Conservation (phyloP, 140 eudicot genomes). For the Cichorium intybus region DNA sequence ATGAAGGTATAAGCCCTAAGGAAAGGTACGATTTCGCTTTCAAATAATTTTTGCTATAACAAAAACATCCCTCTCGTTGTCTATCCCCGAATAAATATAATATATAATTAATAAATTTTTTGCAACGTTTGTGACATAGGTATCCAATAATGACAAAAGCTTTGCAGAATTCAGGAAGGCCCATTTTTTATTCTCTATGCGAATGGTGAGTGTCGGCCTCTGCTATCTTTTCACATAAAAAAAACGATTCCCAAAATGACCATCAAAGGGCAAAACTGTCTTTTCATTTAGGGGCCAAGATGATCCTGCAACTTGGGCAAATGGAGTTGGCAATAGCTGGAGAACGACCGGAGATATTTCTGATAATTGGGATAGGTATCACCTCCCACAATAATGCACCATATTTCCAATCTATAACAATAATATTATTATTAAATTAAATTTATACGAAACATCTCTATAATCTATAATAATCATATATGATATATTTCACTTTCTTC, state of each 20-base stretch:
- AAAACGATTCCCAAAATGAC: slow-evolving; percentile 5
- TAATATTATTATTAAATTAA: neutral
- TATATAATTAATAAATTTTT: neutral
- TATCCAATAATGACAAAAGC: slow-evolving; percentile 86
- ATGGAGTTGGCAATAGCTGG: slow-evolving; percentile 82
- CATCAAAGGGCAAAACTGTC: slow-evolving; percentile 6
- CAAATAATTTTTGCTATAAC: neutral
- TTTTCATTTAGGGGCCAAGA: slow-evolving; percentile 67
- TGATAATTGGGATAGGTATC: slow-evolving; percentile 81
- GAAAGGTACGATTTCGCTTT: slow-evolving; percentile 39
- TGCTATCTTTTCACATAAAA: neutral
- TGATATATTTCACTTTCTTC: neutral
- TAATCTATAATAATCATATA: too few relatives aligned
- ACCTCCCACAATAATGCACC: neutral
- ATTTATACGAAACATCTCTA: neutral
- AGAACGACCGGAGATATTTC: slow-evolving; percentile 90
- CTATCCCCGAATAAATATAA: too few relatives aligned
- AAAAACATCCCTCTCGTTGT: too few relatives aligned
- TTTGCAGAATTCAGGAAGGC: slow-evolving; percentile 70
- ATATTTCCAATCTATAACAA: neutral
- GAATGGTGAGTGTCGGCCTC: slow-evolving; percentile 65
- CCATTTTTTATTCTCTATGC: slow-evolving; percentile 80
- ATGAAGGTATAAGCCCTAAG: slow-evolving; percentile 52
- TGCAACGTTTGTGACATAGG: slow-evolving; percentile 38
- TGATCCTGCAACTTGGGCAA: slow-evolving; percentile 96